These are phyloP conservation scores for Macaranga tanarius DNA, from an alignment of 441 rosid genomes.

Conservation along the genomic window DNA sequence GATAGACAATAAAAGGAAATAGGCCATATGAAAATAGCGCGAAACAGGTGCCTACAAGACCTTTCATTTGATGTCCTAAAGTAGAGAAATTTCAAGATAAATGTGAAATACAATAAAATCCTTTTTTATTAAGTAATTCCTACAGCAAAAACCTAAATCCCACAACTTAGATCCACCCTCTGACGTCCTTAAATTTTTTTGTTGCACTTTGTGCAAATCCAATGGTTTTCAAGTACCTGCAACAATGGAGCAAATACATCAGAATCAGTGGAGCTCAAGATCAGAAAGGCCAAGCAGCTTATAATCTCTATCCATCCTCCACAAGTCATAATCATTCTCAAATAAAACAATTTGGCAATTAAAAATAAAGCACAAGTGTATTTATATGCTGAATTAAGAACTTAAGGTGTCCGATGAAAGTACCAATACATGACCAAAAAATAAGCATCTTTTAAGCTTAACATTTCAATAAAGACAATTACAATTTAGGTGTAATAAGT, in stretches of 20 bases:
- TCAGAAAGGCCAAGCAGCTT: not conserved
- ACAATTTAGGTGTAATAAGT: no score
- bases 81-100: conserved; percentile 12
- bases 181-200: conserved; percentile 16
- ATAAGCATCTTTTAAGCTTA: not conserved
- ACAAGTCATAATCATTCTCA: not conserved
- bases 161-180: conserved; percentile 20
- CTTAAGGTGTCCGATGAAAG: not conserved
- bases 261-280: conserved; percentile 5
- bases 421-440: not conserved
- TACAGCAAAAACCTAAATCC: conserved; percentile 20
- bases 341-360: not conserved
- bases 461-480: not conserved
- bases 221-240: conserved; percentile 54
- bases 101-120: not conserved
- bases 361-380: not conserved
- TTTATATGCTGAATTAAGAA: not conserved
- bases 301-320: not conserved
- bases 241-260: conserved; percentile 23
- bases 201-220: conserved; percentile 35
- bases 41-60: not conserved
- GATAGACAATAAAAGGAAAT: conserved; percentile 8
- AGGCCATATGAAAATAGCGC: not conserved
- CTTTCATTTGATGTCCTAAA: conserved; percentile 7
- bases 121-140: conserved; percentile 21